Conservation (phyloP, 352 stramenopile genomes). For the Globisporangium cystogenes region DNA sequence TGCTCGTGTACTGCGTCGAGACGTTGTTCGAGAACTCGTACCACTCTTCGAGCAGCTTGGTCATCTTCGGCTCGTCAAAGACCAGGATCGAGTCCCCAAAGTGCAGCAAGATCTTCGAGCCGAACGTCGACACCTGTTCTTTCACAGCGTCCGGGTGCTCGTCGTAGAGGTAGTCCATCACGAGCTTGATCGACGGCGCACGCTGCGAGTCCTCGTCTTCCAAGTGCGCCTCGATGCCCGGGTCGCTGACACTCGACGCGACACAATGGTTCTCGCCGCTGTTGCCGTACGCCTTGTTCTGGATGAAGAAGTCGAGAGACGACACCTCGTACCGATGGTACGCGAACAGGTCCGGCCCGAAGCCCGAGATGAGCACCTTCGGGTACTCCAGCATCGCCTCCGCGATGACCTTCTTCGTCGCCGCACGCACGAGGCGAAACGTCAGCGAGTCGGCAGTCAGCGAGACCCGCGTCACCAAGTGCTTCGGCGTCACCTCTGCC, state of each 20-base stretch:
- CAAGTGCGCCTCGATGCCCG: not conserved
- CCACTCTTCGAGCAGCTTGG: slow-evolving; percentile 48
- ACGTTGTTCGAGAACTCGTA: slow-evolving; percentile 52
- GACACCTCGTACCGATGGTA: slow-evolving; percentile 73
- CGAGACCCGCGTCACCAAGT: slow-evolving; percentile 38
- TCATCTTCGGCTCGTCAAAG: slow-evolving; percentile 73
- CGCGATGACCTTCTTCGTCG: slow-evolving; percentile 51
- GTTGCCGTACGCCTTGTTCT: slow-evolving; percentile 47
- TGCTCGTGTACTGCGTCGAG: slow-evolving; percentile 37
- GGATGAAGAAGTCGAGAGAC: slow-evolving; percentile 71
- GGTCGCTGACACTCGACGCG: slow-evolving; percentile 54
- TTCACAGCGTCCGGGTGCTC: slow-evolving; percentile 50
- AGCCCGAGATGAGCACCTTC: slow-evolving; percentile 55
- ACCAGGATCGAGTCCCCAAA: slow-evolving; percentile 68
- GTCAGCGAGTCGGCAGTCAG: slow-evolving; percentile 53
- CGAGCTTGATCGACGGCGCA: slow-evolving; percentile 34
- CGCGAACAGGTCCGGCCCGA: slow-evolving; percentile 72
- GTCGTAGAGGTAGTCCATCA: slow-evolving; percentile 65
- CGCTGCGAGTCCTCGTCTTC: slow-evolving; percentile 9
- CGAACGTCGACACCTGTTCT: slow-evolving; percentile 49
- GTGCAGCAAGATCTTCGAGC: slow-evolving; percentile 60
- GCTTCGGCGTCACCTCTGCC: slow-evolving; percentile 48
- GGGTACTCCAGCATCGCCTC: slow-evolving; percentile 49
- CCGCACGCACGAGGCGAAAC: slow-evolving; percentile 68
- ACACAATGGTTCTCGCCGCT: slow-evolving; percentile 55